Evolutionary conservation across 2,329 filamentous ascomycete species (phyloP).

Genomic region (Botryotinia calthae): DNA sequence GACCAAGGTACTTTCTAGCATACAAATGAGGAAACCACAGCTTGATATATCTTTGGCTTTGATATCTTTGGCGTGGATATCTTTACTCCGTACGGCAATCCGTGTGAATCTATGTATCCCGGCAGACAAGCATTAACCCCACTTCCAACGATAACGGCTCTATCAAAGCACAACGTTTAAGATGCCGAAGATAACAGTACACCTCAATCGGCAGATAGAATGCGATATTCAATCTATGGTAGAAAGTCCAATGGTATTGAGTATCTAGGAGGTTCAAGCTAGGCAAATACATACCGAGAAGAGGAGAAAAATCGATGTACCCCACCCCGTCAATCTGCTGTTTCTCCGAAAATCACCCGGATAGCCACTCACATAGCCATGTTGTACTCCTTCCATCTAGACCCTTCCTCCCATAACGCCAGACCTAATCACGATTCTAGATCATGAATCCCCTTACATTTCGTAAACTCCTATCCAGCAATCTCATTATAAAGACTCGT

Average conservation of each 20-base stretch:
- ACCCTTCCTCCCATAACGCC: neutral
- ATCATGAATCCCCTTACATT: neutral
- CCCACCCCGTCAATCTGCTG: neutral
- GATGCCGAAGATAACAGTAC: neutral
- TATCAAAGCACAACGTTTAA: neutral
- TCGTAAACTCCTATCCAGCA: neutral
- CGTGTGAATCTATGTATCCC: neutral
- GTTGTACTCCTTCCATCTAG: neutral
- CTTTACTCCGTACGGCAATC: neutral
- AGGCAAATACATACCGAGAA: neutral
- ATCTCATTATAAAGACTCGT: neutral
- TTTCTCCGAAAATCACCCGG: neutral
- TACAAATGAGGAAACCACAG: neutral
- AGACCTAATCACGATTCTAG: neutral
- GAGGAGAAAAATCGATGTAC: neutral
- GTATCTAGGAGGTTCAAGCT: neutral
- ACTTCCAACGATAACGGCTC: slow-evolving; percentile 8
- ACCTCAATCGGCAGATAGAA: neutral
- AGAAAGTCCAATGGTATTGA: neutral
- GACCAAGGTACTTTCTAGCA: neutral
- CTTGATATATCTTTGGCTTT: neutral
- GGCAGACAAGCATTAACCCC: slow-evolving; percentile 1
- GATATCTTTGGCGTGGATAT: slow-evolving; percentile 5
- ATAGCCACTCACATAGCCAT: neutral
- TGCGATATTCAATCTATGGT: neutral